Evolutionary conservation across 495 filamentous ascomycete species (phyloP).

Genomic region (Penicillium daleae): DNA sequence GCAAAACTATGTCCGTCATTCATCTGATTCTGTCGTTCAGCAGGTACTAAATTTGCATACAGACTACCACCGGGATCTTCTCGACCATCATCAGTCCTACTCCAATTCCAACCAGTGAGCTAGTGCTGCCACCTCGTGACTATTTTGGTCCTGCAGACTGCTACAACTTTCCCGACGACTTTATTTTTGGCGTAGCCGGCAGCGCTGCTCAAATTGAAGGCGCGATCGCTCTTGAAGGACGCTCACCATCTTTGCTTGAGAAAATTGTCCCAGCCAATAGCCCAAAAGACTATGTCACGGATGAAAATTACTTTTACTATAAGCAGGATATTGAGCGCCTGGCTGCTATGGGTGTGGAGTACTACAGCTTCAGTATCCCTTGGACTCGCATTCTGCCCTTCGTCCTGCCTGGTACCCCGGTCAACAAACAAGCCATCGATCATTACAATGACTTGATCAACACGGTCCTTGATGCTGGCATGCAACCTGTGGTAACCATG

Average conservation of each 20-base stretch:
- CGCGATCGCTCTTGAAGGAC: constrained; percentile 47
- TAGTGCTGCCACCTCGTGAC: constrained; percentile 38
- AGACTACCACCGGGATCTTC: constrained; percentile 34
- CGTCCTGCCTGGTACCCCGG: constrained; percentile 41
- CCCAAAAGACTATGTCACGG: constrained; percentile 44
- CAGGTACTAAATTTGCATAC: background rate
- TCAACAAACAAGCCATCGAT: constrained; percentile 47
- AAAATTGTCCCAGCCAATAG: constrained; percentile 28
- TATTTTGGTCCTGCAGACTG: constrained; percentile 37
- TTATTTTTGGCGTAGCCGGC: constrained; percentile 56
- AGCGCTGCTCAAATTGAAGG: constrained; percentile 57
- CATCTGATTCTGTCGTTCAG: background rate
- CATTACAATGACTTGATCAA: constrained; percentile 54
- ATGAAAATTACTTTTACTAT: constrained; percentile 55
- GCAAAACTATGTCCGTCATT: constrained; percentile 30
- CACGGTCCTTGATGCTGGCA: constrained; percentile 42
- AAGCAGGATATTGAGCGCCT: constrained; percentile 55
- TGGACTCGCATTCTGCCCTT: constrained; percentile 54
- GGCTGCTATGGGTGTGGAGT: constrained; percentile 52
- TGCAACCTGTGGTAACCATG: constrained; percentile 48
- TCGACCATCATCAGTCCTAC: constrained; percentile 42
- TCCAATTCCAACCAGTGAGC: constrained; percentile 37
- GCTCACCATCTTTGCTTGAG: constrained; percentile 42
- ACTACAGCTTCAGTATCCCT: constrained; percentile 51
- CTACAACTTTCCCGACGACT: constrained; percentile 46